Evolutionary conservation across 2,329 filamentous ascomycete genomes (phyloP).

Genomic region (Zopfia rhizophila): DNA sequence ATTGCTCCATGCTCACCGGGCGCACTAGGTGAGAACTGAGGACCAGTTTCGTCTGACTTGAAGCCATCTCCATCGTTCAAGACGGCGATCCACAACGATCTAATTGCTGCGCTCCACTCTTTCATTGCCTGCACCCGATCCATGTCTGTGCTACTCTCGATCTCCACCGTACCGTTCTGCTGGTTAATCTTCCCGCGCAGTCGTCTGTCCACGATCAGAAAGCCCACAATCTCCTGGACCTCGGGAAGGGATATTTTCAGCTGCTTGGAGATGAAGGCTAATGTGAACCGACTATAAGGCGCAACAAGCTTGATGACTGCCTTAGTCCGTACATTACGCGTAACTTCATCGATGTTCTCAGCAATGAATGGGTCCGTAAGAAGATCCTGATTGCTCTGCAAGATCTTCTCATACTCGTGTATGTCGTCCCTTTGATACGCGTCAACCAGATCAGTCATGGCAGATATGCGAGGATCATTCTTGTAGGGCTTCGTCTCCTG

Average conservation of each 20-base stretch:
- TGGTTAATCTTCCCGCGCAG: slow-evolving; percentile 91
- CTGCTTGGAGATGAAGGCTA: slow-evolving; percentile 86
- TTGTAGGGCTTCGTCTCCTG: slow-evolving; percentile 99
- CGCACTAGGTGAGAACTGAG: slow-evolving; percentile 46
- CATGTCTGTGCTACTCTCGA: slow-evolving; percentile 77
- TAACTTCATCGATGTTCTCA: slow-evolving; percentile 99
- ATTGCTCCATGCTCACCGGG: slow-evolving; percentile 27
- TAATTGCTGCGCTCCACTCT: slow-evolving; percentile 76
- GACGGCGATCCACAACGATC: slow-evolving; percentile 74
- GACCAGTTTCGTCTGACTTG: slow-evolving; percentile 57
- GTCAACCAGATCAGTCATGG: slow-evolving; percentile 97
- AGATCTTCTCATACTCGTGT: slow-evolving; percentile 85
- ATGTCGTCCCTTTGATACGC: slow-evolving; percentile 97
- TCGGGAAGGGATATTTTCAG: slow-evolving; percentile 87
- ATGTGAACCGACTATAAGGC: slow-evolving; percentile 91
- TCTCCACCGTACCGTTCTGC: slow-evolving; percentile 82
- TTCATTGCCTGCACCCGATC: slow-evolving; percentile 79
- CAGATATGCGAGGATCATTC: slow-evolving; percentile 91
- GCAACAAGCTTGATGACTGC: slow-evolving; percentile 92
- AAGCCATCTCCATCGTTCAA: slow-evolving; percentile 83
- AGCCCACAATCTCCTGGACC: slow-evolving; percentile 95
- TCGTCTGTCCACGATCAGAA: slow-evolving; percentile 89
- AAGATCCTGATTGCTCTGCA: slow-evolving; percentile 88
- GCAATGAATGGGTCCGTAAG: slow-evolving; percentile 94
- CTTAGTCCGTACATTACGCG: slow-evolving; percentile 97